Evolutionary conservation across 1,284 basidiomycete genomes (phyloP).

Genomic region (Schizophyllum commune): DNA sequence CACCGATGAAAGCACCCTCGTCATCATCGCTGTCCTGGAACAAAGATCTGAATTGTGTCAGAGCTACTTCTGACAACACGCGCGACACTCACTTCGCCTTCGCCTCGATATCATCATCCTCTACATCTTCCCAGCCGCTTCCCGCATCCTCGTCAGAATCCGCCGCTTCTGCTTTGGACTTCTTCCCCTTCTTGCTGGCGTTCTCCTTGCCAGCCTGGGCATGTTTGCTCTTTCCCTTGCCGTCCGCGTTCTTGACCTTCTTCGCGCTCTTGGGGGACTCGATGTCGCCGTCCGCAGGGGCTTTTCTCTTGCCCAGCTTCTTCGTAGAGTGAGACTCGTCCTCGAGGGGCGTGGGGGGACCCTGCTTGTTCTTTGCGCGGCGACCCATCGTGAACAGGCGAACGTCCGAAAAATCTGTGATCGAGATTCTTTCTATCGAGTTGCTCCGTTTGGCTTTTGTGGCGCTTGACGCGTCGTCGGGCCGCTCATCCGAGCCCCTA

Average conservation of each 20-base stretch:
- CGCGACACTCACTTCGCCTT: slow-evolving; percentile 34
- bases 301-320: slow-evolving; percentile 69
- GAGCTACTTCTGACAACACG: slow-evolving; percentile 4
- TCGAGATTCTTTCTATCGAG: background rate
- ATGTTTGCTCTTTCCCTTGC: slow-evolving; percentile 21
- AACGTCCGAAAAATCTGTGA: background rate
- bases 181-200: slow-evolving; percentile 6
- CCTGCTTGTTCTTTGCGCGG: slow-evolving; percentile 88
- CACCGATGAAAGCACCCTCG: slow-evolving; percentile 38
- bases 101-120: slow-evolving; percentile 31
- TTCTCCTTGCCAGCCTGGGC: slow-evolving; percentile 13
- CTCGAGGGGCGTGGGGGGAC: slow-evolving; percentile 56
- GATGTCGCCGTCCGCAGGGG: slow-evolving; percentile 34
- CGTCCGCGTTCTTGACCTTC: slow-evolving; percentile 39
- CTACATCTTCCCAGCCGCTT: slow-evolving; percentile 61
- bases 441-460: background rate
- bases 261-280: slow-evolving; percentile 37
- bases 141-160: slow-evolving; percentile 1
- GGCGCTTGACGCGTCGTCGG: background rate
- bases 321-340: slow-evolving; percentile 36
- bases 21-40: slow-evolving; percentile 29
- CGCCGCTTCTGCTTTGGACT: slow-evolving; percentile 9
- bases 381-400: slow-evolving; percentile 62
- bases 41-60: slow-evolving; percentile 29
- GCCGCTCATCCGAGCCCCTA: background rate